These are phyloP conservation scores for Capronia americana DNA, from an alignment of 2,329 filamentous ascomycete genomes.

Conservation along the genomic window DNA sequence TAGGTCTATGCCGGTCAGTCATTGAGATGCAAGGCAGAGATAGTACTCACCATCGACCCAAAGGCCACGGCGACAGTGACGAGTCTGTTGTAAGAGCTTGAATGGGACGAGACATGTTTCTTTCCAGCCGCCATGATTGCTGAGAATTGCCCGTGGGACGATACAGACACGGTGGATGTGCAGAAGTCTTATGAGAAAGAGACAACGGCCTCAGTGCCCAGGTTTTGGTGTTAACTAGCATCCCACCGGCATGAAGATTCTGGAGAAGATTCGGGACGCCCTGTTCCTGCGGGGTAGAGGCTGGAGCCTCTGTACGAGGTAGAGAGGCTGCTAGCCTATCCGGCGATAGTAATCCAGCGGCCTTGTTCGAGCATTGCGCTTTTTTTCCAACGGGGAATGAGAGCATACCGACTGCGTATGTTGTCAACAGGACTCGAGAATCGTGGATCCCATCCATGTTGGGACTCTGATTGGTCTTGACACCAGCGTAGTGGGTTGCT, in stretches of 20 bases:
- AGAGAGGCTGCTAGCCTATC: background rate
- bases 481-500: background rate
- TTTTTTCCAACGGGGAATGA: background rate
- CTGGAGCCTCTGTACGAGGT: background rate
- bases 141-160: background rate
- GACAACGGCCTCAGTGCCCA: background rate
- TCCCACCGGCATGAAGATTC: background rate
- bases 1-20: slow-evolving; percentile 34
- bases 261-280: background rate
- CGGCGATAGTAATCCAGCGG: background rate
- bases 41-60: slow-evolving; percentile 47
- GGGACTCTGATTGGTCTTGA: background rate
- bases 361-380: background rate
- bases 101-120: slow-evolving; percentile 40
- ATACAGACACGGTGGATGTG: background rate
- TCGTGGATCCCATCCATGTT: background rate
- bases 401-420: background rate
- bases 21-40: background rate
- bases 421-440: background rate
- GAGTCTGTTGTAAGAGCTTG: slow-evolving; percentile 48
- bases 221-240: background rate
- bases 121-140: slow-evolving; percentile 24
- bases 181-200: slow-evolving; percentile 6
- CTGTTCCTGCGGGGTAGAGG: slow-evolving; percentile 5
- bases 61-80: slow-evolving; percentile 50